Conservation (phyloP, 345 rosid species). For the Lepidium africanum region DNA sequence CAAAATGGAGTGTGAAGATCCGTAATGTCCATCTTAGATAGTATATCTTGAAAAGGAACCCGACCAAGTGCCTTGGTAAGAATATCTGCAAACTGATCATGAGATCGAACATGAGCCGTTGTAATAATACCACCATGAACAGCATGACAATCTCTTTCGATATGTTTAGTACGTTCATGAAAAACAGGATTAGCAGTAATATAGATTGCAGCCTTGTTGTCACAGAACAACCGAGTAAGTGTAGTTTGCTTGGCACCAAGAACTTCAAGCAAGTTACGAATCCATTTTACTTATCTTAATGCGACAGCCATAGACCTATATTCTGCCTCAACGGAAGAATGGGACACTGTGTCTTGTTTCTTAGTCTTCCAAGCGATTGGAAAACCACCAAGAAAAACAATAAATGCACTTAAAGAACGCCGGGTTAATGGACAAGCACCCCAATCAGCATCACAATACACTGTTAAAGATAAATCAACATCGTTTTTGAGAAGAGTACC, state of each 20-base stretch:
- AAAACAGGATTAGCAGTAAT: not conserved
- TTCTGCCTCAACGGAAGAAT: not conserved
- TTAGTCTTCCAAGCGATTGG: not conserved
- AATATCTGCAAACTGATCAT: not conserved
- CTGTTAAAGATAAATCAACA: not conserved
- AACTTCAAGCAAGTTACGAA: fast-evolving
- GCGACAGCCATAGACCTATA: not conserved
- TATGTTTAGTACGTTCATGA: not conserved
- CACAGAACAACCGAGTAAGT: not conserved
- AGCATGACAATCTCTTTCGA: not conserved
- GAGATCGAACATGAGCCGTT: not conserved
- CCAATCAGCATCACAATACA: not conserved
- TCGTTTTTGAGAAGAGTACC: not conserved
- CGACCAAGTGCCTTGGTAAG: not conserved
- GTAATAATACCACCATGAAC: not conserved
- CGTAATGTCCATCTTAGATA: too few species aligned
- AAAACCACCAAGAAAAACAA: not conserved
- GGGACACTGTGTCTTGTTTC: not conserved
- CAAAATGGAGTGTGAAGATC: too few species aligned
- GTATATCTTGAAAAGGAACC: not conserved
- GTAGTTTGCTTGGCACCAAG: not conserved
- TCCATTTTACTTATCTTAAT: not conserved
- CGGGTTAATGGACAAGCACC: not conserved
- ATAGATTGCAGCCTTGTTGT: not conserved
- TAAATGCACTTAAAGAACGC: not conserved